Percentiles rank a stretch among this genome's conserved stretches.
Conservation (phyloP, 2,329 filamentous ascomycete species). For the Penicillium vulpinum region DNA sequence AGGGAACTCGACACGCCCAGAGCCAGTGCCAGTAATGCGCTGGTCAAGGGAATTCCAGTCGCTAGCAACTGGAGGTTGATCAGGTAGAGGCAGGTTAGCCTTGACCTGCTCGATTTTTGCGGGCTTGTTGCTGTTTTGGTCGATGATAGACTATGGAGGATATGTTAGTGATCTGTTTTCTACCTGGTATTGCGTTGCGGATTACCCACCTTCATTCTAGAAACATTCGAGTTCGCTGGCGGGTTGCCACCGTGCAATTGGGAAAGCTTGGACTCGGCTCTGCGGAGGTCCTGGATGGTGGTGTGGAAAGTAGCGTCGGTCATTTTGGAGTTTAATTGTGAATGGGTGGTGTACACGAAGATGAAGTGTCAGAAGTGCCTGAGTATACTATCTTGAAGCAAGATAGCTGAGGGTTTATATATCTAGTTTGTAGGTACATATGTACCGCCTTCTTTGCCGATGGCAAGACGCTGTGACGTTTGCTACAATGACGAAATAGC, state of each 20-base stretch:
- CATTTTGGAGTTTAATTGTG: neutral
- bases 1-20: slow-evolving; percentile 57
- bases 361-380: neutral
- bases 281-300: neutral
- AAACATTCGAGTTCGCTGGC: neutral
- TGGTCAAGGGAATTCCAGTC: slow-evolving; percentile 76
- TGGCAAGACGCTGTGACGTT: slow-evolving; percentile 20
- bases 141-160: slow-evolving; percentile 37
- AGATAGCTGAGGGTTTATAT: slow-evolving; percentile 3
- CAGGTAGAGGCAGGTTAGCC: slow-evolving; percentile 75
- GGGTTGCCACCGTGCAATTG: neutral
- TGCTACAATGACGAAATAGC: slow-evolving; percentile 22
- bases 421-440: too few species aligned
- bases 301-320: neutral
- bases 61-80: slow-evolving; percentile 71
- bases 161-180: neutral
- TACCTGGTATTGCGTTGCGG: too few species aligned
- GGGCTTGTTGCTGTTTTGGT: slow-evolving; percentile 53
- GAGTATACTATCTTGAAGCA: neutral
- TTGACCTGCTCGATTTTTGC: slow-evolving; percentile 67
- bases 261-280: neutral
- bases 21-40: slow-evolving; percentile 68
- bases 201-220: slow-evolving; percentile 41
- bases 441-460: neutral
- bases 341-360: neutral